Base-by-base conservation (phyloP, 345 rosid genomes). In the Erodium maritimum region DNA sequence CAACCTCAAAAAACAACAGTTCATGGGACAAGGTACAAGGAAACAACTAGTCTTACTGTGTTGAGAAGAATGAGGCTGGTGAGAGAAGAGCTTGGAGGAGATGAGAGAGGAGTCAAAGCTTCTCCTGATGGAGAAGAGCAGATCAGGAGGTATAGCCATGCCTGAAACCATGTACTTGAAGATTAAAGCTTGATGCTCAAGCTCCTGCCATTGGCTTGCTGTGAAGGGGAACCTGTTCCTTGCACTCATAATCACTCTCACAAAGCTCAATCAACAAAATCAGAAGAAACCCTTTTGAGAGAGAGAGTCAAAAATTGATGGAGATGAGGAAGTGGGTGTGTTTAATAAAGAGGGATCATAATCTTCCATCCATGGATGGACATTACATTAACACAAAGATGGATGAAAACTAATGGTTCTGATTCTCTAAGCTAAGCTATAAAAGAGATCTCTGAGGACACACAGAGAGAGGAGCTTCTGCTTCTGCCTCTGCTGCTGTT, bases 201-300 rank as follows among this genome's bases (percentile, higher is more conserved):
- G 95, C 75, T 89, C 96, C 75, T 89, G 91, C 89, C 87, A 86
- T 42, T 89, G 96, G 69, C 82, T 71, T 17, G 87, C 73, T 42
- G 95, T 89, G 83, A 89, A 86, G 37, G 87, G 95, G 54, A 77
- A 76, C 57, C 75, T 83, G 65, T 58, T 75, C 58, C 80, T 68
- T 45, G 65, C 80, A 37, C 55, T 79, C 73, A 65, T 75, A 48
- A 60, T 62, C 1, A 42, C 52, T 54, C 23, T 52, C 54, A 58
- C 5, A 51, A 22, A 52, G 13, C 21, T 8, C 17, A 52, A 48
- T 23, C n/a, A 33, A 20, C 45, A n/a, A 53, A 37, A 10, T 22
- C 22, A 19, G 17, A 54, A 23, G 34, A 55, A 55, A 46, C 58
- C 25, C 45, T n/a, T 14, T 57, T 21, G 91, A 75, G 9, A 29